Evolutionary conservation across 2,329 filamentous ascomycete genomes (phyloP).

Genomic region (Cordyceps tenuipes): DNA sequence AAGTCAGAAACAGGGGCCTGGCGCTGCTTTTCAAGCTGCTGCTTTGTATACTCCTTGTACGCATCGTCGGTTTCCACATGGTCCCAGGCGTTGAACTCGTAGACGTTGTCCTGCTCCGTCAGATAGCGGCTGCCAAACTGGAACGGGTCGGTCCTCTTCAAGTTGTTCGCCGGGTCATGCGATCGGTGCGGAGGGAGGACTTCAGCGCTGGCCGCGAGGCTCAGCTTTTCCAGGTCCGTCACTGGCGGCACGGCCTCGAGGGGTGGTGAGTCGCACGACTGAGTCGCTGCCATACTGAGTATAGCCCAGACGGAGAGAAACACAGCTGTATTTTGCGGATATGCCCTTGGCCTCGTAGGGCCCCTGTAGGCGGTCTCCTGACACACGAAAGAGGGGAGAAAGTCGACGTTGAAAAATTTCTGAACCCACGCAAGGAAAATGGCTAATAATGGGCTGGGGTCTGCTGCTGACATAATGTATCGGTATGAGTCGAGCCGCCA

Average conservation of each 20-base stretch:
- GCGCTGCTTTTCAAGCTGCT: constrained; percentile 79
- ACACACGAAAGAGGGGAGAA: background rate
- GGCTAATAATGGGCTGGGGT: background rate
- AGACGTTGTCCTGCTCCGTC: constrained; percentile 78
- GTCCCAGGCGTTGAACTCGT: constrained; percentile 98
- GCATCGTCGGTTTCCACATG: constrained; percentile 88
- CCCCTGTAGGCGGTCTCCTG: background rate
- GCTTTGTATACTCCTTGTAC: constrained; percentile 77
- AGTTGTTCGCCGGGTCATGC: constrained; percentile 62
- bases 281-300: constrained; percentile 7
- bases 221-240: constrained; percentile 20
- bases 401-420: background rate
- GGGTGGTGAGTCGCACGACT: constrained; percentile 18
- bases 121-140: constrained; percentile 88
- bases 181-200: constrained; percentile 53
- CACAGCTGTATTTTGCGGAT: background rate
- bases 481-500: too few species aligned
- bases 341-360: background rate
- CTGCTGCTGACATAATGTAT: background rate
- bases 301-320: background rate
- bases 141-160: constrained; percentile 87
- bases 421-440: background rate
- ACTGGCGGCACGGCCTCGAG: constrained; percentile 17
- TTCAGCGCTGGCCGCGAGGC: constrained; percentile 15
- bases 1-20: constrained; percentile 84